phyloP scores from a whole-genome alignment of 2,329 filamentous ascomycete genomes.

The Exophiala mesophila region DNA sequence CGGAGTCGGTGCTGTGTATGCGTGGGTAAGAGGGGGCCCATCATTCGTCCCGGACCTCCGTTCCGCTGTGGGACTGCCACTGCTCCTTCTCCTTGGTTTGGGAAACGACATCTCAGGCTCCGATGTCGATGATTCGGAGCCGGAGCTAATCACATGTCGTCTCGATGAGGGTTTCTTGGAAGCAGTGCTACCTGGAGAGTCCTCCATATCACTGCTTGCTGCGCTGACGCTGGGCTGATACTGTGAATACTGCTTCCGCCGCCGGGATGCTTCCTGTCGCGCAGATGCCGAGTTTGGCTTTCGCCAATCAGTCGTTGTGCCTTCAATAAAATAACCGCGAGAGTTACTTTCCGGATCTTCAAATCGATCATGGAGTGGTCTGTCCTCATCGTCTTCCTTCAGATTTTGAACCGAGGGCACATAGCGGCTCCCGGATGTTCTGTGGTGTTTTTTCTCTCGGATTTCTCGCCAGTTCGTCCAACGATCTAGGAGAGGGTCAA shows the following conservation, averaged over 20 bases:
- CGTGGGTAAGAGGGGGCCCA: constrained; percentile 7
- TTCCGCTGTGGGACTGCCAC: constrained; percentile 11
- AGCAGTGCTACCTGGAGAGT: constrained; percentile 20
- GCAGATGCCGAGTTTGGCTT: constrained; percentile 36
- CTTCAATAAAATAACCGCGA: constrained; percentile 34
- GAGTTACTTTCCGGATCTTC: constrained; percentile 26
- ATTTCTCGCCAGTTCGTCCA: constrained; percentile 28
- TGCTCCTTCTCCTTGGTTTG: constrained; percentile 15
- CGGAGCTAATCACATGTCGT: constrained; percentile 24
- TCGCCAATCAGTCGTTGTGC: constrained; percentile 34
- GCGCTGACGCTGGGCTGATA: constrained; percentile 34
- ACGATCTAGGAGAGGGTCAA: constrained; percentile 31
- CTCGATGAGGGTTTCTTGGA: constrained; percentile 18
- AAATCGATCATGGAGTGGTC: constrained; percentile 25
- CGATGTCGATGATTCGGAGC: constrained; percentile 22
- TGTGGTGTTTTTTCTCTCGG: constrained; percentile 20
- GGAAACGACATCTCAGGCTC: constrained; percentile 18
- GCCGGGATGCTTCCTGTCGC: constrained; percentile 29
- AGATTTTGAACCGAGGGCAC: constrained; percentile 24
- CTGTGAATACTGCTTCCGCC: constrained; percentile 31
- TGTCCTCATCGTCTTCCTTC: constrained; percentile 21
- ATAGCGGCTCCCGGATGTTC: constrained; percentile 16
- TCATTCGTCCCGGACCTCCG: constrained; percentile 10
- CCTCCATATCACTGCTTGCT: constrained; percentile 32
- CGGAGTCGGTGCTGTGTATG: constrained; percentile 6